A percentile compares a stretch with the other conserved stretches of the same genome.
phyloP scores from a whole-genome alignment of 108 stramenopile genomes.

The Licmophora abbreviata region DNA sequence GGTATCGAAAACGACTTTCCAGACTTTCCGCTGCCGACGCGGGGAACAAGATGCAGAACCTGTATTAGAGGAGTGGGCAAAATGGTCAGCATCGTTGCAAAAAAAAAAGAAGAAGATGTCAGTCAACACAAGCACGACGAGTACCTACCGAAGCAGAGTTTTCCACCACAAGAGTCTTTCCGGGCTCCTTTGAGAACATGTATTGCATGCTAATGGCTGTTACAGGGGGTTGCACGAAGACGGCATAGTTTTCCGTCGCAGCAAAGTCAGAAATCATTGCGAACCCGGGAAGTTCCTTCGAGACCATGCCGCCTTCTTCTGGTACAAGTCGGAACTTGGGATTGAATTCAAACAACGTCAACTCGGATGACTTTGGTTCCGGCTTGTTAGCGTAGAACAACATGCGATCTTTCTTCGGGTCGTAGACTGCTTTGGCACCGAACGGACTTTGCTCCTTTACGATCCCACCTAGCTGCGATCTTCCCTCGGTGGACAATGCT shows the following conservation, averaged over 20 bases:
- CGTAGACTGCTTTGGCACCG: conserved; percentile 48
- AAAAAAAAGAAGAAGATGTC: background rate
- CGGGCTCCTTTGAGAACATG: conserved; percentile 70
- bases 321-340: conserved; percentile 51
- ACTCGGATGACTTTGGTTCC: conserved; percentile 36
- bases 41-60: conserved; percentile 55
- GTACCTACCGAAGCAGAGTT: conserved; percentile 26
- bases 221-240: conserved; percentile 59
- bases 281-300: conserved; percentile 48
- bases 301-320: conserved; percentile 44
- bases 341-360: conserved; percentile 75
- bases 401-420: conserved; percentile 52
- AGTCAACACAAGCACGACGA: conserved; percentile 6
- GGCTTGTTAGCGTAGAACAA: conserved; percentile 54
- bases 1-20: conserved; percentile 51
- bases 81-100: background rate
- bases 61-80: background rate
- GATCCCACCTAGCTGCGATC: conserved; percentile 74
- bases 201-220: conserved; percentile 67
- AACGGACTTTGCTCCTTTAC: conserved; percentile 56
- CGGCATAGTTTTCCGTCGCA: conserved; percentile 66
- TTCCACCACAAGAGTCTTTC: conserved; percentile 35
- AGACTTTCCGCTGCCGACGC: conserved; percentile 32
- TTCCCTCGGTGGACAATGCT: conserved; percentile 71
- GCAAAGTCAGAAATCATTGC: conserved; percentile 74